Evolutionary conservation across 2,329 filamentous ascomycete genomes (phyloP), one percentile per base, ranked within the genome.

Genomic region (Colletotrichum lindemuthianum): DNA sequence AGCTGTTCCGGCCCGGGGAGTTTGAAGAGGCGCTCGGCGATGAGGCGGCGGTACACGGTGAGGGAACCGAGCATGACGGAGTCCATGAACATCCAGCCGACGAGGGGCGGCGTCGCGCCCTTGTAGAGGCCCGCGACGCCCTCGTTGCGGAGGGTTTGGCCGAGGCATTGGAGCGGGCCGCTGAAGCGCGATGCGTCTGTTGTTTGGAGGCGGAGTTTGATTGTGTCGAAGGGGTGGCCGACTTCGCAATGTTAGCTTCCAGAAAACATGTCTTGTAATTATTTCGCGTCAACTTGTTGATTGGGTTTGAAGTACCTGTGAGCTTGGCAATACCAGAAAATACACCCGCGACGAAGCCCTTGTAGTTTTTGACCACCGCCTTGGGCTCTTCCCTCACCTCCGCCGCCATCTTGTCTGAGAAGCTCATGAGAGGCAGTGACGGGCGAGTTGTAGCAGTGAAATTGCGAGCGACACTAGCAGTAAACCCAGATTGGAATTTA

Each of bases 61-160:
- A 99, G 82, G 15, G 92, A 96, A 45, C 96, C 96, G 39, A 98
- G 86, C 94, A 98, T 97, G 64, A 90, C 76, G 45, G 82, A 86
- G 81, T 99, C 96, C 95, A 98, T 98, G 73, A 96, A 92, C 65
- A 98, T 97, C 96, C 96, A 98, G 71, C 96, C 96, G 55, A 97
- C 88, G 52, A 98, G 83, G 56, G 96, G 96, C 60, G 95, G 95
- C 34, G 92, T 92, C 10, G 93, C 93, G 72, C 95, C 94, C 81
- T 98, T 99, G 85, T 98, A 99, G 45, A 99, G 82, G 3, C 93
- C 96, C 54, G 84, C 79, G 50, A 96, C 79, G 51, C 95, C 95
- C 78, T 99, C 96, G 74, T 93, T 91, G 65, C 90, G 88, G 34
- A 98, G 69, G 9, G 96, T 99, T 76, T 95, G 90, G 60, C 91